Conservation (phyloP, 2,329 filamentous ascomycete species). For the Fusarium mundagurra region DNA sequence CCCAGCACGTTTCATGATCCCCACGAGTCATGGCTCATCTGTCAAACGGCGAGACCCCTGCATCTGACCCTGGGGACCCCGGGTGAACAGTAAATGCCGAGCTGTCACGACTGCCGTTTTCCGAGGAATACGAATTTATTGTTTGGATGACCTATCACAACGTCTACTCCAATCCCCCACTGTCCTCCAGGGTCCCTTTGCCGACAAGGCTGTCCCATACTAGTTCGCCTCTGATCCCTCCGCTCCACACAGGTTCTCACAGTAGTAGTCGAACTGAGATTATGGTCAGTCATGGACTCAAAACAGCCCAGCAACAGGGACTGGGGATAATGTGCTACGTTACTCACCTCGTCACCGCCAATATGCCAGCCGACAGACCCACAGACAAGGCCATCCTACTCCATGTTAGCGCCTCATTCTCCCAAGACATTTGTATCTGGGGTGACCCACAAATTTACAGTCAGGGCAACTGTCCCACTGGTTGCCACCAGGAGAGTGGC, state of each 20-base stretch:
- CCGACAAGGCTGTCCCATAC: neutral
- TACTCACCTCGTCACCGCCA: conserved; percentile 32
- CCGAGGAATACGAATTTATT: neutral
- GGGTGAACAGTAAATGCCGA: neutral
- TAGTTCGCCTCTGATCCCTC: conserved; percentile 16
- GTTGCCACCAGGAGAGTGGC: conserved; percentile 16
- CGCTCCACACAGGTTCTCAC: conserved; percentile 4
- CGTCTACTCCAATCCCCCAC: fast-evolving
- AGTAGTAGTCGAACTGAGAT: conserved; percentile 14
- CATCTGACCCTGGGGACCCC: fast-evolving
- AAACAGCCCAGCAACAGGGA: fast-evolving
- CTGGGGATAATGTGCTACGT: neutral
- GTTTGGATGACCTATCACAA: neutral
- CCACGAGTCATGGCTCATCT: neutral
- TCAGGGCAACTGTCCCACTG: conserved; percentile 33
- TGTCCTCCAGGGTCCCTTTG: neutral
- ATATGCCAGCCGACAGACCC: conserved; percentile 27
- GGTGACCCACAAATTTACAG: conserved; percentile 13
- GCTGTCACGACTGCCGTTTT: neutral
- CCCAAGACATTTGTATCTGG: fast-evolving
- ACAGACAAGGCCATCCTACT: conserved; percentile 21
- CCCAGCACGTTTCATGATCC: neutral
- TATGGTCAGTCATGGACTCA: fast-evolving
- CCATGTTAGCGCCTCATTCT: neutral
- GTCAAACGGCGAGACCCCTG: neutral